Evolutionary conservation across 129 eudicot species (phyloP), one percentile per base, ranked within the genome.

Genomic region (Apium graveolens): DNA sequence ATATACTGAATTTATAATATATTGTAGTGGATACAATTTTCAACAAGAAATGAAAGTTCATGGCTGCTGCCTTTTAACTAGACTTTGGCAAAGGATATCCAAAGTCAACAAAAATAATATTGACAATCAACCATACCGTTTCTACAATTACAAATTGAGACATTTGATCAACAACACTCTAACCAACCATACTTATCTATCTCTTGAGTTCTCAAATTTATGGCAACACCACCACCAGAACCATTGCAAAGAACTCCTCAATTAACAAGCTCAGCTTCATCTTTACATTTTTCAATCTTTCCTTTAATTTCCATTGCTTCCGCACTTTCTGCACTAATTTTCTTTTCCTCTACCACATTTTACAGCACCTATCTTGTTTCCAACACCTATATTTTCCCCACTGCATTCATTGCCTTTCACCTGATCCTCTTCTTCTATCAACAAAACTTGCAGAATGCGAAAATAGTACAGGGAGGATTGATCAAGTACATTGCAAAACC

Each of bases 401-500:
- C 79, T 29, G 26, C 46, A 37, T 34, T 76, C 79, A 51, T 53
- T n/a, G 34, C 49, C 46, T 21, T 75, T 11, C 78, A 75, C 29
- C 20, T 55, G 35, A 34, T 76, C 70, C 51, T 76, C 79, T 24
- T 76, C 35, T 39, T 24, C 51, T 55, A 17, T 35, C 49, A 55
- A 11, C 35, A 11, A 0, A 66, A 26, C 20, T 18, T n/a, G 29
- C 24, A 1, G 26, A 76, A 75, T 10, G 11, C 44, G 0, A 76
- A 37, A 13, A 8, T 48, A 32, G 69, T 76, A 37, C 7, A 76
- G 10, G 5, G 34, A 0, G 32, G 38, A 27, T 29, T 44, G 4
- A 27, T 31, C 39, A 74, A 44, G 20, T 44, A 74, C 77, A 26
- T 29, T 27, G 38, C 6, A 27, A 44, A 38, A 12, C 77, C 77